Base-by-base conservation (phyloP, 768 basidiomycete species). In the Lactarius akahatsu region DNA sequence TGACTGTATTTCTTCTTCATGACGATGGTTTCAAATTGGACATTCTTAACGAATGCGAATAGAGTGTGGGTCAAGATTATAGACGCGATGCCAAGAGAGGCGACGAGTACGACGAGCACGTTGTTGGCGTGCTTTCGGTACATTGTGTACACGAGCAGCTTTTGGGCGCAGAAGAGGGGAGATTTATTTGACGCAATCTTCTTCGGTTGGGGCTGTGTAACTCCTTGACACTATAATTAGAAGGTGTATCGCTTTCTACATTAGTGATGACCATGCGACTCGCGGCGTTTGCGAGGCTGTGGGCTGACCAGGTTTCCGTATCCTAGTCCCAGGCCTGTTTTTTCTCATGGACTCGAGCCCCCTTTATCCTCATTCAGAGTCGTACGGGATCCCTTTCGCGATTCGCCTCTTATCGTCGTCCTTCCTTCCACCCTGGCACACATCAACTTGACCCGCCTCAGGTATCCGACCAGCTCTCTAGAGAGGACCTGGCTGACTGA, bases 1-100 rank as follows among this genome's bases (percentile, higher is more conserved):
- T 58, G 38, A 54, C 56, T 62, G 57, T 62, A 58, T 47, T 66
- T 38, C 36, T 41, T 62, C 11, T 57, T 41, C 65, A 34, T 62
- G 30, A 66, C 3, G 26, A 1, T 3, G 9, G n/a, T 3, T 18
- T 59, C 57, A 10, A 62, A 66, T 59, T 28, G 65, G 30, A 62
- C 23, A 36, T 52, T 41, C 47, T 18, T 57, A 16, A 45, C n/a
- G 30, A 62, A 58, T 11, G 7, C 32, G 61, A 52, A 62, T n/a
- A n/a, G n/a, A n/a, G n/a, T n/a, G n/a, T n/a, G n/a, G n/a, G n/a
- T n/a, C n/a, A n/a, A n/a, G n/a, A n/a, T n/a, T n/a, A n/a, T n/a
- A n/a, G n/a, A n/a, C n/a, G n/a, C n/a, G n/a, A n/a, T n/a, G n/a
- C n/a, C n/a, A 11, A 59, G 61, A 43, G 52, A 47, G 5, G 40